Percentiles rank a stretch among this genome's conserved stretches.
phyloP scores from a whole-genome alignment of 139 green algal species.

The Pseudopediastrum boryanum region DNA sequence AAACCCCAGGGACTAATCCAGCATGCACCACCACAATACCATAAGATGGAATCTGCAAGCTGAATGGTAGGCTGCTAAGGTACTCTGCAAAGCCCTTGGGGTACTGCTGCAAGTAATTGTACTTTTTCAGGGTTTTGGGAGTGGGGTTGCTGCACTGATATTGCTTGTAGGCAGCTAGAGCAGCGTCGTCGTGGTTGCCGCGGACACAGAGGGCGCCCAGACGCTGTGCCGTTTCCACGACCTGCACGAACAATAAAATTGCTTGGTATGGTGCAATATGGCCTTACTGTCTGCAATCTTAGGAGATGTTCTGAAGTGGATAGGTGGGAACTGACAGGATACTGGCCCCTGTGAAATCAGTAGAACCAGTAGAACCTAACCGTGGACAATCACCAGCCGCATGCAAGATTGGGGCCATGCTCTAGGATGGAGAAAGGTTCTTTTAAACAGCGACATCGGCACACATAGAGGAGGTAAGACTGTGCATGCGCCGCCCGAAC shows the following conservation, averaged over 20 bases:
- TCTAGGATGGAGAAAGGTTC: no score
- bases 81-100: slow-evolving; percentile 2
- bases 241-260: not conserved
- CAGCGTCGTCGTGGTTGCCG: slow-evolving; percentile 66
- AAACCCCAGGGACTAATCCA: slow-evolving; percentile 48
- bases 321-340: no score
- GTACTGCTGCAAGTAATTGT: not conserved
- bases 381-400: no score
- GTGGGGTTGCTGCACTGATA: not conserved
- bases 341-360: no score
- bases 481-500: no score
- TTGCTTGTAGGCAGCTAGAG: slow-evolving; percentile 11
- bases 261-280: no score
- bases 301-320: no score
- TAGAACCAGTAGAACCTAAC: no score
- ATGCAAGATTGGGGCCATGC: no score
- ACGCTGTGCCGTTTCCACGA: slow-evolving; percentile 2
- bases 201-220: slow-evolving; percentile 43
- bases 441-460: no score
- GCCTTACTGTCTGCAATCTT: no score
- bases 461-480: no score
- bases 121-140: not conserved
- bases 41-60: not conserved
- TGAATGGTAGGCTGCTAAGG: slow-evolving; percentile 17
- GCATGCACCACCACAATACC: slow-evolving; percentile 49